Evolutionary conservation across 805 yeast species (phyloP), one percentile per base, ranked within the genome.

Genomic region (Henningerozyma blattae): DNA sequence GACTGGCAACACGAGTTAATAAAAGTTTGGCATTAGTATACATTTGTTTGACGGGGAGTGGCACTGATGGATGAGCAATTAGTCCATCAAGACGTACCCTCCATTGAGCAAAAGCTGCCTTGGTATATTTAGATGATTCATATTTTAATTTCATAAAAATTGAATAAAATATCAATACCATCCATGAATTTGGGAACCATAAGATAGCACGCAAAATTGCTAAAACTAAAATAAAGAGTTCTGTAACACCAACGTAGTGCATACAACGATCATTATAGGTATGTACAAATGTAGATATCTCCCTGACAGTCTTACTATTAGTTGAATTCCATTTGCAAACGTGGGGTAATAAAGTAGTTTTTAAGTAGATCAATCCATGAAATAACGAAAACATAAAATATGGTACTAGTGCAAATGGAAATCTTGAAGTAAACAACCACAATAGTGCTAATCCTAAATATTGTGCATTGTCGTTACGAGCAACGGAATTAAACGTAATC

Each of bases 361-460:
- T 73, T 35, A 70, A 43, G 61, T 83, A 89, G 15, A 79, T 76
- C 48, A 86, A 62, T 9, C 74, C 75, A 54, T 87, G 96, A 72
- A 89, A 86, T 15, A 76, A 52, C 6, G 95, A 78, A 56, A 80
- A 87, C 36, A 82, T 62, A 30, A 73, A 63, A 51, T 81, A 85
- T 35, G 96, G 94, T 17, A 77, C 54, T 41, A 79, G 60, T 2
- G 94, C 69, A 35, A 82, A 52, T 22, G 72, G 56, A 41, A 72
- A 70, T 39, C 68, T 72, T 31, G 78, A 75, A 44, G 85, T 69
- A 5, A 70, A 41, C 48, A 68, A 58, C 75, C 75, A 72, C 28
- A 63, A 64, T 40, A 69, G 43, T 32, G 76, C 75, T 38, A 76
- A 58, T 28, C 65, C 54, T 34, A 82, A 65, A 58, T 86, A 87